Evolutionary conservation across 2,329 filamentous ascomycete species (phyloP).

Genomic region (Colletotrichum sublineola): DNA sequence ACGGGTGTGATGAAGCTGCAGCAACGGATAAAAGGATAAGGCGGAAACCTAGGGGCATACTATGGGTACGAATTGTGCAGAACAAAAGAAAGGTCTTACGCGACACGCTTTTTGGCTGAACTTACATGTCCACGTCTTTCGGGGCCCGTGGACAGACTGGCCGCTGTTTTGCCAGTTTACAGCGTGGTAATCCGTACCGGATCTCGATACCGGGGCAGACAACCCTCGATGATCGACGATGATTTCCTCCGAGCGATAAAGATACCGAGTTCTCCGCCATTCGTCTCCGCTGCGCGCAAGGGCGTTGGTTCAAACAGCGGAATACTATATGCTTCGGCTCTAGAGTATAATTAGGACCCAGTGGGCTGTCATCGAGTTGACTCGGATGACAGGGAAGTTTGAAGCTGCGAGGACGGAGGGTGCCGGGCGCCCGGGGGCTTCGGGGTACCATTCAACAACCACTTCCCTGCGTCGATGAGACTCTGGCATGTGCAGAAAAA

Average conservation of each 20-base stretch:
- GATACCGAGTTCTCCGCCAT: slow-evolving; percentile 21
- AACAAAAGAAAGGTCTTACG: neutral
- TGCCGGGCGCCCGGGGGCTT: slow-evolving; percentile 10
- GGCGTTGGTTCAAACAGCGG: slow-evolving; percentile 7
- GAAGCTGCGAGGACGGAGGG: slow-evolving; percentile 7
- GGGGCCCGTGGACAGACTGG: slow-evolving; percentile 14
- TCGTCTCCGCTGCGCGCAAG: slow-evolving; percentile 30
- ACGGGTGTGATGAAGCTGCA: slow-evolving; percentile 2
- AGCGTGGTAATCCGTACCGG: slow-evolving; percentile 13
- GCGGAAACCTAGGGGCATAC: too few relatives aligned
- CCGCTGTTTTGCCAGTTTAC: slow-evolving; percentile 3
- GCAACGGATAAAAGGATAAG: neutral
- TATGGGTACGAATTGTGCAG: too few relatives aligned
- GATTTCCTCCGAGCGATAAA: slow-evolving; percentile 29
- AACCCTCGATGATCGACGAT: slow-evolving; percentile 13
- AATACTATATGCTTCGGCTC: neutral
- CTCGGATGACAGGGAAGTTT: slow-evolving; percentile 11
- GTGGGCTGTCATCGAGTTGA: slow-evolving; percentile 8
- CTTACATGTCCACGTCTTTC: neutral
- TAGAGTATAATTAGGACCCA: slow-evolving; percentile 12
- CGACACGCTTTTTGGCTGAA: neutral
- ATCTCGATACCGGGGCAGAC: slow-evolving; percentile 32
- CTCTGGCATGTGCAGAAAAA: slow-evolving; percentile 26
- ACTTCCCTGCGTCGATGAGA: slow-evolving; percentile 32
- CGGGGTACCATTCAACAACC: slow-evolving; percentile 1